Evolutionary conservation across 208 protist genomes (phyloP).

Genomic region (Angomonas desouzai): DNA sequence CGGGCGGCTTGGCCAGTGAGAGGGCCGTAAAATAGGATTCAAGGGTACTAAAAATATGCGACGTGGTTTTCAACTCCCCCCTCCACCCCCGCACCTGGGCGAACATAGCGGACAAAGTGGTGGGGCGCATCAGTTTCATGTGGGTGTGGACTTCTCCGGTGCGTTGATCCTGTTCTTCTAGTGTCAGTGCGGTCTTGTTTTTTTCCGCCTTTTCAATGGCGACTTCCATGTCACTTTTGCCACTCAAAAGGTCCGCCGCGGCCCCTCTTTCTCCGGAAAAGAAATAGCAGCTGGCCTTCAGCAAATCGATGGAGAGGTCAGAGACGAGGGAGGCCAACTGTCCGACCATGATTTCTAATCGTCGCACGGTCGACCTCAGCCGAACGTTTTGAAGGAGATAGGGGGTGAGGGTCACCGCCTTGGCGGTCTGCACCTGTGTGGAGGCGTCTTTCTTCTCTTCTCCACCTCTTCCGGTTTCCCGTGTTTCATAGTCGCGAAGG

Average conservation of each 20-base stretch:
- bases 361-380: conserved; percentile 4
- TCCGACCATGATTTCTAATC: conserved; percentile 17
- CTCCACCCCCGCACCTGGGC: neutral
- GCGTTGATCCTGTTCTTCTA: conserved; percentile 4
- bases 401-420: conserved; percentile 24
- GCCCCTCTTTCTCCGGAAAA: neutral
- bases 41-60: neutral
- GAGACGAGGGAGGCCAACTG: conserved; percentile 12
- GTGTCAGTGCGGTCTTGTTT: neutral
- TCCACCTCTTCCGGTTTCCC: neutral
- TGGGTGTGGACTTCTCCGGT: neutral
- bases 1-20: neutral
- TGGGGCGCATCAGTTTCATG: neutral
- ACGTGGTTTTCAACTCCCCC: no score
- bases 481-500: neutral
- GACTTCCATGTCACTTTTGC: neutral
- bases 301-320: conserved; percentile 16
- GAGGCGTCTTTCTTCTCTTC: conserved; percentile 10
- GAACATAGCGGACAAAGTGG: neutral
- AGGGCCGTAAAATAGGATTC: neutral
- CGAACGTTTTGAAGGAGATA: conserved; percentile 31
- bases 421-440: conserved; percentile 45
- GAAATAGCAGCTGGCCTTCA: neutral
- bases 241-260: neutral
- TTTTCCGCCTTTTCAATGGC: neutral